Conservation (phyloP, 2,329 filamentous ascomycete species). For the Zymoseptoria passerinii region DNA sequence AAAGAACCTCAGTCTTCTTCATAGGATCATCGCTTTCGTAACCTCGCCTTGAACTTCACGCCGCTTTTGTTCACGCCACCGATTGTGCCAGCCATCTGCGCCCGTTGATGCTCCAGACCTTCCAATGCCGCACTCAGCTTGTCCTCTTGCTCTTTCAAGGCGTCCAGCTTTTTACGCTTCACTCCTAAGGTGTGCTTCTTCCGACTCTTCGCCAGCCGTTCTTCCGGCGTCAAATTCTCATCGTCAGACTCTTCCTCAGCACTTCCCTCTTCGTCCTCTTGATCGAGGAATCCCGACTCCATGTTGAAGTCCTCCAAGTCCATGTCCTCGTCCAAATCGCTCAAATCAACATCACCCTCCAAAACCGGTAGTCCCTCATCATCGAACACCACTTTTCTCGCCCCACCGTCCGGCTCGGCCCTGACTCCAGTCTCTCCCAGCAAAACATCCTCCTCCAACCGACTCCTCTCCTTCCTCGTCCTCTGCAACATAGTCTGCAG, state of each 20-base stretch:
- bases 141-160: conserved; percentile 45
- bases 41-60: conserved; percentile 55
- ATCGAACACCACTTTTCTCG: conserved; percentile 35
- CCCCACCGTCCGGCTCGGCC: conserved; percentile 25
- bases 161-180: conserved; percentile 43
- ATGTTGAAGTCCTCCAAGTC: conserved; percentile 18
- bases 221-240: conserved; percentile 25
- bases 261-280: conserved; percentile 19
- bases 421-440: conserved; percentile 33
- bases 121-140: conserved; percentile 49
- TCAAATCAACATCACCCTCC: conserved; percentile 11
- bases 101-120: conserved; percentile 51
- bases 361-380: conserved; percentile 13
- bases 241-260: conserved; percentile 18
- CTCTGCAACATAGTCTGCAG: conserved; percentile 50
- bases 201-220: conserved; percentile 43
- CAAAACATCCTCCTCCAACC: conserved; percentile 34
- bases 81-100: conserved; percentile 51
- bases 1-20: neutral
- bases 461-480: conserved; percentile 46
- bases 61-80: conserved; percentile 57
- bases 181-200: conserved; percentile 44
- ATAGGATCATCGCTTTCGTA: conserved; percentile 47
- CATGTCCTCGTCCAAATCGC: conserved; percentile 9
- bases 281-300: conserved; percentile 10